Conservation (phyloP, 768 basidiomycete species). For the Lactarius evosmus region DNA sequence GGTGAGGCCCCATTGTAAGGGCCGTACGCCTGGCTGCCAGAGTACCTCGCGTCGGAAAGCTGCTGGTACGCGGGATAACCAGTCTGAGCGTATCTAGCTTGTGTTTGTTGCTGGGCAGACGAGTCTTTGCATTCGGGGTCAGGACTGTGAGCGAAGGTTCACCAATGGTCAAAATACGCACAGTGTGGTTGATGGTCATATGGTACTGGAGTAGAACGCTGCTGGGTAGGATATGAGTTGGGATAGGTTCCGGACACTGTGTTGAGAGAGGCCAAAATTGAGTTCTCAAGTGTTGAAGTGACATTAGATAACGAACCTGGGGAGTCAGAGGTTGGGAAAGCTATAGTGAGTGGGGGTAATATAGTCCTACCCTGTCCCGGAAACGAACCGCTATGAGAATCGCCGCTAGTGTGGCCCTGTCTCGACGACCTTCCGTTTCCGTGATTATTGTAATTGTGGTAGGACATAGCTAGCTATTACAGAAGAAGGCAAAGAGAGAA, state of each 20-base stretch:
- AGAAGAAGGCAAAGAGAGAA: slow-evolving; percentile 28
- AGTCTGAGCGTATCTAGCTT: slow-evolving; percentile 6
- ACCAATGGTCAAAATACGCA: slow-evolving; percentile 12
- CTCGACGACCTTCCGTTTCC: slow-evolving; percentile 21
- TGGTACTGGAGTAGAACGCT: slow-evolving; percentile 19
- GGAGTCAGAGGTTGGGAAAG: slow-evolving; percentile 24
- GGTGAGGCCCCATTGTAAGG: slow-evolving; percentile 21
- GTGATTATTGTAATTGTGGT: slow-evolving; percentile 24
- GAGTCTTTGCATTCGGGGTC: slow-evolving; percentile 11
- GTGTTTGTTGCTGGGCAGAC: slow-evolving; percentile 15
- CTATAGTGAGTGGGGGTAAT: slow-evolving; percentile 28
- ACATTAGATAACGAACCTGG: slow-evolving; percentile 27
- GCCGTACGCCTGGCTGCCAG: background rate
- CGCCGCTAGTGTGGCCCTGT: slow-evolving; percentile 13
- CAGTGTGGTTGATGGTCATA: slow-evolving; percentile 14
- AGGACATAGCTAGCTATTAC: slow-evolving; percentile 28
- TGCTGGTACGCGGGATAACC: slow-evolving; percentile 10
- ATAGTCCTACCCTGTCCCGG: slow-evolving; percentile 28
- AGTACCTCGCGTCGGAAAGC: slow-evolving; percentile 15
- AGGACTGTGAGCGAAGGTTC: background rate
- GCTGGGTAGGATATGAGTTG: slow-evolving; percentile 14
- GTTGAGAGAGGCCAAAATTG: slow-evolving; percentile 16
- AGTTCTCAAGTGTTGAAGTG: slow-evolving; percentile 20
- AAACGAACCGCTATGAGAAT: slow-evolving; percentile 28
- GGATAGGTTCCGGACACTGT: slow-evolving; percentile 20